phyloP scores from a whole-genome alignment of 2,329 filamentous ascomycete species.

The Phialocephala sp. region DNA sequence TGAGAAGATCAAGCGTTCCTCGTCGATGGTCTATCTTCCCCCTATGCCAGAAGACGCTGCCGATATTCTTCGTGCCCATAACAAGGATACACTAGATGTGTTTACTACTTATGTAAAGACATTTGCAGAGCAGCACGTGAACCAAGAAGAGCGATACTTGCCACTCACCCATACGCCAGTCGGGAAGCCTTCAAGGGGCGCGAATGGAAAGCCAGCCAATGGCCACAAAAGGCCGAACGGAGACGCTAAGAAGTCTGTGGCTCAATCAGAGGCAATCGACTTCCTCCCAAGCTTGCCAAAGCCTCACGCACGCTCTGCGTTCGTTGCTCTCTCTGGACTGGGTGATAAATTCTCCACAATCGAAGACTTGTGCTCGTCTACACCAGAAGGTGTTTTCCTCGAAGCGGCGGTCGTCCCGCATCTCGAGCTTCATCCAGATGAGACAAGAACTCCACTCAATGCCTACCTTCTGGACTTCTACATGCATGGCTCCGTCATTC shows the following conservation, averaged over 20 bases:
- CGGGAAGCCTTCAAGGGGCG: constrained; percentile 23
- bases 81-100: constrained; percentile 66
- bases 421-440: constrained; percentile 64
- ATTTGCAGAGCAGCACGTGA: constrained; percentile 66
- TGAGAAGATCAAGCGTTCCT: constrained; percentile 58
- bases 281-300: constrained; percentile 45
- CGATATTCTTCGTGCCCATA: constrained; percentile 64
- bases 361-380: constrained; percentile 68
- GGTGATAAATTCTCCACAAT: constrained; percentile 68
- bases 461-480: constrained; percentile 79
- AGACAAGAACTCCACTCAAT: constrained; percentile 59
- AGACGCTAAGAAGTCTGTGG: constrained; percentile 18
- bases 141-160: constrained; percentile 37
- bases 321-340: constrained; percentile 73
- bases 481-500: constrained; percentile 69
- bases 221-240: constrained; percentile 24
- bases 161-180: constrained; percentile 40
- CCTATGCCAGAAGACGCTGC: constrained; percentile 63
- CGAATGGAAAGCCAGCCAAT: constrained; percentile 24
- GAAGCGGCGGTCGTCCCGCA: constrained; percentile 76
- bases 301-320: constrained; percentile 65
- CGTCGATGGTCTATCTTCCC: constrained; percentile 70
- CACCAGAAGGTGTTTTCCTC: constrained; percentile 72
- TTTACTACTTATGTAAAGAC: constrained; percentile 73
- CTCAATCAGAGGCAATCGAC: constrained; percentile 15